A percentile compares a stretch with the other conserved stretches of the same genome.
phyloP scores from a whole-genome alignment of 78 protist species.

The Speleostelium caveatum region DNA sequence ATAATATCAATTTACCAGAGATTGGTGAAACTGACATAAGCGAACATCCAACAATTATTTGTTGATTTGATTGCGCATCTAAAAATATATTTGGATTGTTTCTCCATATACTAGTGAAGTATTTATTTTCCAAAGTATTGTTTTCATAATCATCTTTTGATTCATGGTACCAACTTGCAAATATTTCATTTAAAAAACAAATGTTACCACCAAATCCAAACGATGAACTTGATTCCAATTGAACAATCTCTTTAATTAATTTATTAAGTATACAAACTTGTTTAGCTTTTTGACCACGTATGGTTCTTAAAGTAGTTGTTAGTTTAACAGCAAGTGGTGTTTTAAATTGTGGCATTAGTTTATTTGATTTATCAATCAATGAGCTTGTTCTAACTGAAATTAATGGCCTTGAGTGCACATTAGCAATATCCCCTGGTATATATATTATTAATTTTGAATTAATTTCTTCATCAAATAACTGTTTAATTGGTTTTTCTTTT shows the following conservation, averaged over 20 bases:
- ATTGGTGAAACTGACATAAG: not conserved
- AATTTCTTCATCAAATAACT: not conserved
- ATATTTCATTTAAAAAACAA: not conserved
- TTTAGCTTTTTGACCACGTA: not conserved
- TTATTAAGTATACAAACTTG: not conserved
- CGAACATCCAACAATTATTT: slow-evolving; percentile 10
- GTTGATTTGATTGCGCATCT: not conserved
- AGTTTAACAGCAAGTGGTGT: not conserved
- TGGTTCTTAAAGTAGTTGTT: not conserved
- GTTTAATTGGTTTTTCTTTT: not conserved
- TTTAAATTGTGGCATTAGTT: not conserved
- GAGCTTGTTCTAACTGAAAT: not conserved
- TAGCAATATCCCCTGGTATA: not conserved
- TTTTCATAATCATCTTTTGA: not conserved
- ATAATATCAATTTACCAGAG: not conserved
- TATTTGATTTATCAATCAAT: not conserved
- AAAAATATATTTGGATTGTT: not conserved
- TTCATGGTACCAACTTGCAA: not conserved
- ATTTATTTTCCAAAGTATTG: not conserved
- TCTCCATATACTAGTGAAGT: slow-evolving; percentile 4
- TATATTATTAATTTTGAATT: not conserved
- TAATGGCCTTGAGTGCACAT: not conserved
- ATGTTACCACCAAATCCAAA: slow-evolving; percentile 4
- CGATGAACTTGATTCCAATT: not conserved
- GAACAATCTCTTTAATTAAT: not conserved